These are phyloP conservation scores for Fraxinus nigra DNA, from an alignment of 305 asterid species.

Conservation along the genomic window DNA sequence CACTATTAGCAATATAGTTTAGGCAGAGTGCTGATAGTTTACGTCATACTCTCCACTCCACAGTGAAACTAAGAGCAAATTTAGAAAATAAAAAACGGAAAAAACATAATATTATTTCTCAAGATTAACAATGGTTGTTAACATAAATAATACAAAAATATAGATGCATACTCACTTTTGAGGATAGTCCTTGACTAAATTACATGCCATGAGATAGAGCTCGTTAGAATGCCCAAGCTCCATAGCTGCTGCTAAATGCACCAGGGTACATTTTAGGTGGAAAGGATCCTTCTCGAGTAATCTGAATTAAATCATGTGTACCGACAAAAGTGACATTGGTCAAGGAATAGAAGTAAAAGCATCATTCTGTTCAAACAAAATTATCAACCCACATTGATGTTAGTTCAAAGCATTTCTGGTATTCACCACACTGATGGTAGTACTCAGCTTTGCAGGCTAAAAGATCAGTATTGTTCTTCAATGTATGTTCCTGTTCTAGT, in stretches of 20 bases:
- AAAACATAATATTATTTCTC: background rate
- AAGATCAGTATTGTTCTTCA: constrained; percentile 89
- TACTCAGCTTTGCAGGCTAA: constrained; percentile 99
- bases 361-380: constrained; percentile 15
- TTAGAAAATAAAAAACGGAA: background rate
- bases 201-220: constrained; percentile 97
- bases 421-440: constrained; percentile 95
- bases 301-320: constrained; percentile 49
- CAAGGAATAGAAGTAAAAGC: constrained; percentile 3
- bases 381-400: constrained; percentile 71
- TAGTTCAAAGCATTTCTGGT: constrained; percentile 91
- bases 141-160: background rate
- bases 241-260: constrained; percentile 98
- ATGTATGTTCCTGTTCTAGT: constrained; percentile 77
- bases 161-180: constrained; percentile 67
- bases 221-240: constrained; percentile 98
- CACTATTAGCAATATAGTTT: background rate
- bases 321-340: constrained; percentile 25
- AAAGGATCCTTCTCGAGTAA: constrained; percentile 99
- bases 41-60: constrained; percentile 1
- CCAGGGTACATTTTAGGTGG: constrained; percentile 88
- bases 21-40: background rate
- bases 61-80: background rate
- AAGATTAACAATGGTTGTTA: background rate
- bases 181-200: constrained; percentile 98